phyloP scores from a whole-genome alignment of 352 stramenopile genomes.

The Phytopythium boreale region DNA sequence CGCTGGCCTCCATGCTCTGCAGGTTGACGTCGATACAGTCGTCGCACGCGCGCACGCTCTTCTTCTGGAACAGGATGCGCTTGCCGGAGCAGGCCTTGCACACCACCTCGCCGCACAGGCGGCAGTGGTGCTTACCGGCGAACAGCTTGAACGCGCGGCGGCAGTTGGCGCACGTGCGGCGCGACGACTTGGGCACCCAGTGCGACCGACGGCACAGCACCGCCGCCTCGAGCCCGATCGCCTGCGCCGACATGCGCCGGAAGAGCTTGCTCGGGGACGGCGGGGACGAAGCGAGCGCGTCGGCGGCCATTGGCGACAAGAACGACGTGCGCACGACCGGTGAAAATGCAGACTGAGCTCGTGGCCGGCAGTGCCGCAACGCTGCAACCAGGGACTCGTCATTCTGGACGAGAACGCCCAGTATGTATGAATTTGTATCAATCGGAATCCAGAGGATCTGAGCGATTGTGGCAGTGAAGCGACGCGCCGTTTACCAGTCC shows the following conservation, averaged over 20 bases:
- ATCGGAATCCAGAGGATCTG: background rate
- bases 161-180: conserved; percentile 64
- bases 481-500: background rate
- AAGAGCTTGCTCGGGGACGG: conserved; percentile 28
- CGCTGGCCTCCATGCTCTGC: conserved; percentile 19
- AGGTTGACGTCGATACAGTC: conserved; percentile 69
- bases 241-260: conserved; percentile 54
- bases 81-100: conserved; percentile 70
- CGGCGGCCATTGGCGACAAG: background rate
- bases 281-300: conserved; percentile 9
- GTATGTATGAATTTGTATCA: background rate
- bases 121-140: conserved; percentile 73
- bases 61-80: conserved; percentile 68
- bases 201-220: conserved; percentile 72
- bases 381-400: conserved; percentile 5
- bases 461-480: conserved; percentile 5
- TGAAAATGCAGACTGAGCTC: conserved; percentile 6
- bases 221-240: conserved; percentile 63
- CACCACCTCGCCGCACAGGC: conserved; percentile 75
- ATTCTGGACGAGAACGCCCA: too few relatives aligned
- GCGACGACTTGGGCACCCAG: conserved; percentile 72
- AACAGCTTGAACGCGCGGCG: conserved; percentile 56
- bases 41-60: conserved; percentile 74
- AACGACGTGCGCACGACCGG: background rate
- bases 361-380: background rate